These are phyloP conservation scores for Penicillium paneum DNA, from an alignment of 2,329 filamentous ascomycete genomes.

Conservation along the genomic window DNA sequence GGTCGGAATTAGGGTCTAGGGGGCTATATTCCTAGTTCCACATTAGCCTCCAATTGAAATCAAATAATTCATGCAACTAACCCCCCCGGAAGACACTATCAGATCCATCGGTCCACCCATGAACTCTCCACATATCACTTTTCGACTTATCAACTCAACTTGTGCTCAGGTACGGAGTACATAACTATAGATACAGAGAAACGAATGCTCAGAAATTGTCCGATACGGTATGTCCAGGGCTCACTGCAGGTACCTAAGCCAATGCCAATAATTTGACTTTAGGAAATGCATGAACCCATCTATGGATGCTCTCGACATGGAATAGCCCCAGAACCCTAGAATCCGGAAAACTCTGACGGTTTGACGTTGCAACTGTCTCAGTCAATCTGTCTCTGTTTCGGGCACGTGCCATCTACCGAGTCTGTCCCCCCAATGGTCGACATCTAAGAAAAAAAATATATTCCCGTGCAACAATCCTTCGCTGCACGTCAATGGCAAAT, in stretches of 20 bases:
- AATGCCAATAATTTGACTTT: slow-evolving; percentile 15
- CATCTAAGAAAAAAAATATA: neutral
- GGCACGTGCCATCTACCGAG: slow-evolving; percentile 19
- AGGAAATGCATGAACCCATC: slow-evolving; percentile 16
- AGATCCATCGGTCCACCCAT: slow-evolving; percentile 17
- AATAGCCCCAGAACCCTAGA: slow-evolving; percentile 10
- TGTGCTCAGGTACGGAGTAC: neutral
- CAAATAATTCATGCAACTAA: neutral
- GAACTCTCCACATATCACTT: slow-evolving; percentile 11
- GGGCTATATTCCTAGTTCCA: too few relatives aligned
- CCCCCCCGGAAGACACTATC: neutral
- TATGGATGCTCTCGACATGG: slow-evolving; percentile 12
- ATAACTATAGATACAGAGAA: slow-evolving; percentile 16
- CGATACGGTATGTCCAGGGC: slow-evolving; percentile 5
- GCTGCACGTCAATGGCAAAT: slow-evolving; percentile 6
- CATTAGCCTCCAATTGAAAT: neutral
- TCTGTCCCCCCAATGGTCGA: slow-evolving; percentile 1
- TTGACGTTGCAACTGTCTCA: slow-evolving; percentile 17
- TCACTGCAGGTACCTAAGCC: slow-evolving; percentile 21
- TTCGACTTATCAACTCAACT: slow-evolving; percentile 18
- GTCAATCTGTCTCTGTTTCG: neutral
- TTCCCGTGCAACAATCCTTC: slow-evolving; percentile 2
- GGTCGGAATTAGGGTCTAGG: too few relatives aligned
- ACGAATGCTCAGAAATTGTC: slow-evolving; percentile 18
- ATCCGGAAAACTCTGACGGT: neutral